Conservation (phyloP, 352 stramenopile genomes). For the Phytopythium cucurbitacearum region DNA sequence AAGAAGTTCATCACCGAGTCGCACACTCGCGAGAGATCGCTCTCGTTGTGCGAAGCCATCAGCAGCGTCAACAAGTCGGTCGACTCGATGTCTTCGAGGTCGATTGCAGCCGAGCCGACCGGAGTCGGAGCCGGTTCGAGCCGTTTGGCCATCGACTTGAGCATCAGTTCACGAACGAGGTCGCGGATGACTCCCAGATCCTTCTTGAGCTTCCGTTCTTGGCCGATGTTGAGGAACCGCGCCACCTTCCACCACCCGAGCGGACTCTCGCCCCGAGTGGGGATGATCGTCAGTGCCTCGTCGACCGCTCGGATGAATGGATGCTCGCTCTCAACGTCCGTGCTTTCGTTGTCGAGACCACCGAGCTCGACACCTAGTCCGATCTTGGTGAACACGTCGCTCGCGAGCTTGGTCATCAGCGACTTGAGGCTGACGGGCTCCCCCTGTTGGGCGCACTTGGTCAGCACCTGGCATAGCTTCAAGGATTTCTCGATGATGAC, state of each 20-base stretch:
- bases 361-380: constrained; percentile 25
- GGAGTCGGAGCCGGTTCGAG: background rate
- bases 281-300: constrained; percentile 8
- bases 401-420: constrained; percentile 17
- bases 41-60: constrained; percentile 28
- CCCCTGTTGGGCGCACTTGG: constrained; percentile 5
- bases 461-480: constrained; percentile 21
- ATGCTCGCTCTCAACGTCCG: constrained; percentile 18
- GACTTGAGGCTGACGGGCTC: constrained; percentile 22
- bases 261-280: constrained; percentile 16
- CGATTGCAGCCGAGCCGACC: background rate
- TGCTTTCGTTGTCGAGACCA: constrained; percentile 12
- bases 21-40: constrained; percentile 31
- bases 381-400: constrained; percentile 24
- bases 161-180: constrained; percentile 26
- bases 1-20: constrained; percentile 66
- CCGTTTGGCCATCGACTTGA: constrained; percentile 15
- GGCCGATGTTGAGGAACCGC: constrained; percentile 21
- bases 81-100: background rate
- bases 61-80: constrained; percentile 43
- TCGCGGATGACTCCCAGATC: constrained; percentile 14
- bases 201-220: constrained; percentile 26
- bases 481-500: constrained; percentile 26
- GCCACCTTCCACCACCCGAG: constrained; percentile 43
- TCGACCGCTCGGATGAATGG: constrained; percentile 17